Evolutionary conservation across 257 asterid species (phyloP).

Genomic region (Coffea eugenioides): DNA sequence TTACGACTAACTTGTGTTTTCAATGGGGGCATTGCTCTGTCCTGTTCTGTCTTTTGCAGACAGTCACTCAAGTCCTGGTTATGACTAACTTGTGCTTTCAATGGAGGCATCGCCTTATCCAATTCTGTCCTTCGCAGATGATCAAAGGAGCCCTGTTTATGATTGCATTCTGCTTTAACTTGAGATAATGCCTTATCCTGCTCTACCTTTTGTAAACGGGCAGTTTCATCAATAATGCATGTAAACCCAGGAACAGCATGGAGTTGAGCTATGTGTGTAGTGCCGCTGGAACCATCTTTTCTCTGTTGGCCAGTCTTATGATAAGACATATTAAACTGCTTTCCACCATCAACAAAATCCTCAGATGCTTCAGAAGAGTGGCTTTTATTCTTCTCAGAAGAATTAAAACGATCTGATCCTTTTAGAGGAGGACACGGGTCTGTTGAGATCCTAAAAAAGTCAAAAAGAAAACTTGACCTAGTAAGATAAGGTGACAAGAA

Average conservation of each 20-base stretch:
- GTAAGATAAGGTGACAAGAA: not conserved
- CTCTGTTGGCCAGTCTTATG: conserved; percentile 53
- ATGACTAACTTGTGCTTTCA: conserved; percentile 42
- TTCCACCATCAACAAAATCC: conserved; percentile 47
- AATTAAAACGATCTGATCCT: conserved; percentile 9
- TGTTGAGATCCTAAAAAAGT: conserved; percentile 16
- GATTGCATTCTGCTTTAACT: conserved; percentile 47
- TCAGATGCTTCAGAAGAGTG: conserved; percentile 29
- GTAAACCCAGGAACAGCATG: conserved; percentile 79
- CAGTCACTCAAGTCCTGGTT: conserved; percentile 54
- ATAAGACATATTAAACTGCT: conserved; percentile 68
- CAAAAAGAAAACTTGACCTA: not conserved
- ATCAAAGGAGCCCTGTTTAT: conserved; percentile 28
- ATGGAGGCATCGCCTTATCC: conserved; percentile 32
- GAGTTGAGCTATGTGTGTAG: conserved; percentile 61
- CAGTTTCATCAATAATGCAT: conserved; percentile 53
- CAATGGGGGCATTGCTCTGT: conserved; percentile 33
- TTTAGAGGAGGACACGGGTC: conserved; percentile 9
- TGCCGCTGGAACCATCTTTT: conserved; percentile 46
- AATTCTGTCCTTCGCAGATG: conserved; percentile 34
- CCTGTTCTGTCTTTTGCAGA: conserved; percentile 34
- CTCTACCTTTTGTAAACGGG: conserved; percentile 38
- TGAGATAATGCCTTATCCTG: conserved; percentile 34
- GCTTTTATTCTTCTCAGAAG: conserved; percentile 11
- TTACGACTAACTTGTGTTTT: conserved; percentile 35